Base-by-base conservation (phyloP, 306 rosid species). In the Sicyos baderoa region DNA sequence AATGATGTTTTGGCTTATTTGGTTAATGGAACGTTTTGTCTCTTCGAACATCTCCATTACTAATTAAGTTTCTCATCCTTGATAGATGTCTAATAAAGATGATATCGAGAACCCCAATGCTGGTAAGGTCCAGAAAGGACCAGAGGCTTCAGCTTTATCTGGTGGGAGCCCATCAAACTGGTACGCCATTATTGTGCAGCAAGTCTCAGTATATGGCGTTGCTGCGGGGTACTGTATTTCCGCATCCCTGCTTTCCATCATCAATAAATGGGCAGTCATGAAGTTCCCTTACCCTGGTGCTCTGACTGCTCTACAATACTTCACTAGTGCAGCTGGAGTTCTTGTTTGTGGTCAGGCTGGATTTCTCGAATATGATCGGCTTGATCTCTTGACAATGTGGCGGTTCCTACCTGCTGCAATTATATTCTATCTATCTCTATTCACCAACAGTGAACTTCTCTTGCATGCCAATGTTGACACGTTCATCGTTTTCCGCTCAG, bases 201-300 rank as follows among this genome's bases (percentile, higher is more conserved):
- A 83, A 19, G 72, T 77, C 75, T 90, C 97, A 59, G 61, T 90
- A 2, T 90, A 87, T 42, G 88, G 97, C 42, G 76, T 90, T 25
- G 97, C 95, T 29, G 88, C 87, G 59, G 97, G 97, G 25, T 90
- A 90, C 73, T 90, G 97, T 77, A 70, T 90, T 52, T 90, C 97
- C 42, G 97, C 97, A 16, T 90, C 97, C 16, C 76, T 90, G 79
- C 91, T 90, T 27, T 90, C 97, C 40, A 87, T 90, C 54, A 90
- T 90, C 72, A 90, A 87, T 82, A 90, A 90, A 88, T 90, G 95
- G 97, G 97, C 97, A 60, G 79, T 90, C 22, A 84, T 88, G 91
- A 87, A 87, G 78, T 90, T 90, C 77, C 97, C 97, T 58, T 90
- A 90, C 75, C 97, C 97, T 0, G 97, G 97, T 0, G 95, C 97